Conservation (phyloP, 768 basidiomycete species). For the Leucosporidium scottii region DNA sequence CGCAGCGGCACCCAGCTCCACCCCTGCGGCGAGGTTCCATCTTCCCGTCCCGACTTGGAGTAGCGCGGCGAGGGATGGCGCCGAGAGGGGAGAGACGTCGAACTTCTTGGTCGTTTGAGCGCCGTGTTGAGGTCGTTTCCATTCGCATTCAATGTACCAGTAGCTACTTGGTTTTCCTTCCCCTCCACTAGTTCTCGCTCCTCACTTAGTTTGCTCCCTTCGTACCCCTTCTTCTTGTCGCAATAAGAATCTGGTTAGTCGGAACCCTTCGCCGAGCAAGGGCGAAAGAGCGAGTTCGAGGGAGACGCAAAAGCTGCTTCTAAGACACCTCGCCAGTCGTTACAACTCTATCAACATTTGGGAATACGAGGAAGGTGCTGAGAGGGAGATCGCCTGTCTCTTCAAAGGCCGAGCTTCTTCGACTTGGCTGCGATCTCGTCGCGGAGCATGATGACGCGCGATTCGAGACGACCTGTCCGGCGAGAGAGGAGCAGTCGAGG, state of each 20-base stretch:
- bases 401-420: constrained; percentile 10
- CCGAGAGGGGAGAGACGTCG: background rate
- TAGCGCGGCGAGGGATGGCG: background rate
- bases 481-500: too few relatives aligned
- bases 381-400: background rate
- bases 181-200: background rate
- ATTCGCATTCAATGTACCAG: background rate
- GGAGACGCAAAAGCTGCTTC: background rate
- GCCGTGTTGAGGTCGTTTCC: too few relatives aligned
- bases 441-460: constrained; percentile 12
- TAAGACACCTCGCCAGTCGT: too few relatives aligned
- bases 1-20: background rate
- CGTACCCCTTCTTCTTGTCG: background rate
- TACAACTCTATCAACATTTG: background rate
- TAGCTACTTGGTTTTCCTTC: background rate
- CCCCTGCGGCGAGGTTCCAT: background rate
- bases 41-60: background rate
- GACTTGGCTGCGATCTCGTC: constrained; percentile 17
- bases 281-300: too few relatives aligned
- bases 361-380: background rate
- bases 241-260: background rate
- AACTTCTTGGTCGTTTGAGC: background rate
- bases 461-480: constrained; percentile 13
- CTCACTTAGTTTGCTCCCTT: background rate
- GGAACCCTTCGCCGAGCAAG: background rate